Evolutionary conservation across 1,284 basidiomycete species (phyloP), one percentile per base, ranked within the genome.

Genomic region (Meripilus lineatus): DNA sequence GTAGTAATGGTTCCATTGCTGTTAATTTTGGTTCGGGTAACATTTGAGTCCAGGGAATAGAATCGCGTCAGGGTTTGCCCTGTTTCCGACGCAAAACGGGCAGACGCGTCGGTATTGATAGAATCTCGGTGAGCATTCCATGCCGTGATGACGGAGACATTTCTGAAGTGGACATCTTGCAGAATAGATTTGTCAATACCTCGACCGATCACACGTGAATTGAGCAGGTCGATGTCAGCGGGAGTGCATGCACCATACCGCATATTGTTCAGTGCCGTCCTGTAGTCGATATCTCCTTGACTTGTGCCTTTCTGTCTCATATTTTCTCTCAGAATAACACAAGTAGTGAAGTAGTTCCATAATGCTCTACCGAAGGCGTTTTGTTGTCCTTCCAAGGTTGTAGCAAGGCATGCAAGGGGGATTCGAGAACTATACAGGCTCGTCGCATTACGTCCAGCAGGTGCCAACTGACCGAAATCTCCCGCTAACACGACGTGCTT

Each of bases 101-200:
- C 21, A 35, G 34, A 39, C 4, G 59, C 62, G 2, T 59, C 2
- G 5, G 32, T 14, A 50, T 71, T 69, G 1, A 68, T 58, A 38
- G 50, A 40, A 53, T 69, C 65, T 32, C 63, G 57, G 15, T 59
- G 54, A 5, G 51, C 28, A 52, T 70, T 68, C 1, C 41, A 49
- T 1, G 53, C 46, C 6, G 61, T 64, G 15, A 70, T 68, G 1
- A 68, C 55, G 10, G 64, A 62, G 1, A 59, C 55, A 54, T 62
- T 48, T 18, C 51, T 15, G 41, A 67, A 68, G 0, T 51, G 34
- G 11, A 35, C 35, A 39, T 55, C 42, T 24, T 32, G 35, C n/a
- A 59, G 44, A 1, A 46, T 46, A 11, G 51, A 50, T 14, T 44
- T 22, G 1, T 40, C 38, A 7, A 30, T 3, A 2, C 20, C 11